Conservation (phyloP, 2,329 filamentous ascomycete genomes). For the Scedosporium boydii region DNA sequence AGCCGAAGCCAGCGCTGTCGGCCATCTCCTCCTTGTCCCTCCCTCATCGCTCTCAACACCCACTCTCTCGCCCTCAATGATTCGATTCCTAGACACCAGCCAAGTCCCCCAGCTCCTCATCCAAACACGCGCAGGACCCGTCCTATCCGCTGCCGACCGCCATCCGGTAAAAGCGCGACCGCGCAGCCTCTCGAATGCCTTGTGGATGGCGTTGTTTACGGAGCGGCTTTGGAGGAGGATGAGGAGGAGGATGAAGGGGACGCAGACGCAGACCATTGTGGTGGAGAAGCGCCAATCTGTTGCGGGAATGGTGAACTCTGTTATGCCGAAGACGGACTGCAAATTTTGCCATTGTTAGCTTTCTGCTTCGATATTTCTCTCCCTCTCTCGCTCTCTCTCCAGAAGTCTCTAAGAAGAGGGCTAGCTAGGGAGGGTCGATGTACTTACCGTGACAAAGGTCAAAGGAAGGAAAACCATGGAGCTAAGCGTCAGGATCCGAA, state of each 20-base stretch:
- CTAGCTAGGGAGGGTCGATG: not conserved
- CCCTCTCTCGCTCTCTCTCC: not conserved
- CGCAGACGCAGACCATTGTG: constrained; percentile 57
- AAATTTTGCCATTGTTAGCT: not conserved
- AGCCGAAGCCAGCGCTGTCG: not conserved
- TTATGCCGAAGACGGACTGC: constrained; percentile 45
- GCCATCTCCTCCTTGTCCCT: not conserved
- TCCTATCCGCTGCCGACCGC: not conserved
- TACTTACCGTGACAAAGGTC: constrained; percentile 46
- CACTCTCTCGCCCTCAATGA: not conserved
- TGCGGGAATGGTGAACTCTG: constrained; percentile 30
- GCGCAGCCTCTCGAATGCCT: not conserved
- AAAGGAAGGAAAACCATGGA: constrained; percentile 52
- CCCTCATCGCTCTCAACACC: not conserved
- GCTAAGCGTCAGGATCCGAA: constrained; percentile 49
- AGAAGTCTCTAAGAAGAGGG: not conserved
- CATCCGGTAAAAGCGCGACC: not conserved
- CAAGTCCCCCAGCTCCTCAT: not conserved
- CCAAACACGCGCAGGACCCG: not conserved
- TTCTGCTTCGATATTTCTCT: not conserved
- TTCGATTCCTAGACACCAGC: not conserved
- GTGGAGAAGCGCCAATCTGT: constrained; percentile 35
- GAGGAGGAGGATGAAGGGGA: constrained; percentile 39
- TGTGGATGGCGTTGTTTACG: constrained; percentile 16
- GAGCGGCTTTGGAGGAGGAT: constrained; percentile 33